Percentiles rank a stretch among this genome's conserved stretches.
Evolutionary conservation across 2,329 filamentous ascomycete species (phyloP).

Genomic region (Endothia cerciana): DNA sequence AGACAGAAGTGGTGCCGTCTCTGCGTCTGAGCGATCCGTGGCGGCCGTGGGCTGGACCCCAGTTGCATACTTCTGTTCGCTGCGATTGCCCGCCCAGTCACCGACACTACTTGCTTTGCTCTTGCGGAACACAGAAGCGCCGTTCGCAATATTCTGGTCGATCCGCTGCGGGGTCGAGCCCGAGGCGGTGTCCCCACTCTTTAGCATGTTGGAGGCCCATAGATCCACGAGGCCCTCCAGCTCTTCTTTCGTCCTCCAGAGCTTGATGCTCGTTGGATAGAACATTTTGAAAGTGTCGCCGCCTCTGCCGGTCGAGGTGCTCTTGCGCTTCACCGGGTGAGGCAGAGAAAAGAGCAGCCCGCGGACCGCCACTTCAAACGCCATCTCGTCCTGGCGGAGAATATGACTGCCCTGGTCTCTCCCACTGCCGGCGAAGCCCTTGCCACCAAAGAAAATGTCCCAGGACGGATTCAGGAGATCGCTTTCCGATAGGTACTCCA

Average conservation of each 20-base stretch:
- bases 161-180: constrained; percentile 30
- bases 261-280: constrained; percentile 80
- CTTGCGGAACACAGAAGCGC: constrained; percentile 54
- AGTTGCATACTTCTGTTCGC: constrained; percentile 33
- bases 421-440: constrained; percentile 55
- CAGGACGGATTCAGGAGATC: constrained; percentile 81
- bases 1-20: constrained; percentile 52
- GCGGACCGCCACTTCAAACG: constrained; percentile 86
- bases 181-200: constrained; percentile 48
- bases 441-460: constrained; percentile 67
- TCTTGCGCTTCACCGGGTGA: constrained; percentile 77
- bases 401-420: constrained; percentile 69
- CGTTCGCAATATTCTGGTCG: constrained; percentile 40
- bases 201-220: constrained; percentile 66
- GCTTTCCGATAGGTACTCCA: constrained; percentile 83
- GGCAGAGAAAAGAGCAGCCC: constrained; percentile 86
- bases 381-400: constrained; percentile 89
- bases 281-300: constrained; percentile 84
- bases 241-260: constrained; percentile 86
- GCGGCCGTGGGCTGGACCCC: constrained; percentile 29
- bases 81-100: constrained; percentile 28
- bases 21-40: constrained; percentile 30
- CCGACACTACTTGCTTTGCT: constrained; percentile 38
- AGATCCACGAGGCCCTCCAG: constrained; percentile 73
- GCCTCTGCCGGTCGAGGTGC: constrained; percentile 44